Evolutionary conservation across 2,329 filamentous ascomycete species (phyloP).

Genomic region (Alternaria ethzedia): DNA sequence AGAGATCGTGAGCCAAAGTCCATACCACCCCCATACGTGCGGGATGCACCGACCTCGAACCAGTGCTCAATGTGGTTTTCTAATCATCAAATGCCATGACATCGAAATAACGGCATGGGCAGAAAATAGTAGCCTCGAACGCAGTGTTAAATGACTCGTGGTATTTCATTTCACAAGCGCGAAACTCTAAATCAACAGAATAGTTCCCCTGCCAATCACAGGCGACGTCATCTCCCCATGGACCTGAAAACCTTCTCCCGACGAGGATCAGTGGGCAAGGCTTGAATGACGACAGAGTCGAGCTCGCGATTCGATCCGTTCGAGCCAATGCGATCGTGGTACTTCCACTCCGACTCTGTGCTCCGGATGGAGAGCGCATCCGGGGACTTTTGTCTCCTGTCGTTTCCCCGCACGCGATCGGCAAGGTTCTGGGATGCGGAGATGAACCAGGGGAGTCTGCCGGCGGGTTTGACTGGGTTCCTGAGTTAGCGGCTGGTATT

Average conservation of each 20-base stretch:
- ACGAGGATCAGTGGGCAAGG: slow-evolving; percentile 31
- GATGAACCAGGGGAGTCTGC: slow-evolving; percentile 12
- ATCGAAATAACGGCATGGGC: neutral
- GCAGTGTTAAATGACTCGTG: neutral
- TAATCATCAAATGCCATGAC: neutral
- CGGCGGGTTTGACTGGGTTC: slow-evolving; percentile 34
- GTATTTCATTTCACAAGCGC: neutral
- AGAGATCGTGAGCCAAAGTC: neutral
- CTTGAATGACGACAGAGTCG: slow-evolving; percentile 31
- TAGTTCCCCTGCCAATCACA: neutral
- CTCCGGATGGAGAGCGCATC: slow-evolving; percentile 32
- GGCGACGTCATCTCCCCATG: slow-evolving; percentile 1
- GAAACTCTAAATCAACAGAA: neutral
- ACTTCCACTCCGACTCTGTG: slow-evolving; percentile 29
- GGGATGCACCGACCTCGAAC: neutral
- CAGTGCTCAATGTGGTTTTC: neutral
- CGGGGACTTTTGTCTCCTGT: slow-evolving; percentile 19
- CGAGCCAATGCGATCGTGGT: slow-evolving; percentile 33
- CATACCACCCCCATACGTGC: neutral
- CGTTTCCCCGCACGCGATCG: slow-evolving; percentile 23
- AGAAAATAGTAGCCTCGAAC: neutral
- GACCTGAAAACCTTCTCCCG: slow-evolving; percentile 39
- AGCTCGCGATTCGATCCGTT: slow-evolving; percentile 39
- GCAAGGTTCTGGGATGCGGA: slow-evolving; percentile 36
- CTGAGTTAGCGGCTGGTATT: neutral